Percentiles rank a stretch among this genome's conserved stretches.
These are phyloP conservation scores for Venturia asperata DNA, from an alignment of 2,329 filamentous ascomycete genomes.

Conservation along the genomic window DNA sequence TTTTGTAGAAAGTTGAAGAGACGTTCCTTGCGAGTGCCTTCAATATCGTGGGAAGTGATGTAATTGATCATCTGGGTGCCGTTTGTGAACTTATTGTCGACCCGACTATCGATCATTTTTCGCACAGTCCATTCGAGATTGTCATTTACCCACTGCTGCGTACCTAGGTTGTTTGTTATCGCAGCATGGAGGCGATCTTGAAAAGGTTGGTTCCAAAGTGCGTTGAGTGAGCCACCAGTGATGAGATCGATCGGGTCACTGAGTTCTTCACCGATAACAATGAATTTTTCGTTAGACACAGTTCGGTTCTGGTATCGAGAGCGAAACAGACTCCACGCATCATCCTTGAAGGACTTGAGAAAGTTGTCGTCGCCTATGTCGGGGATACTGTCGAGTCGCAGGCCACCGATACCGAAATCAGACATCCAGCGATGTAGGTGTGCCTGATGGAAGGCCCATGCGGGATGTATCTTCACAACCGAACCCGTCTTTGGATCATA, in stretches of 20 bases:
- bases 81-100: neutral
- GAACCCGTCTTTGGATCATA: neutral
- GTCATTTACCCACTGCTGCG: slow-evolving; percentile 4
- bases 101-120: neutral
- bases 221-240: neutral
- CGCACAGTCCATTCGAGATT: slow-evolving; percentile 1
- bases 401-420: neutral
- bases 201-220: slow-evolving; percentile 8
- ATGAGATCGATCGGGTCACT: neutral
- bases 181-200: slow-evolving; percentile 4
- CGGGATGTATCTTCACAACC: neutral
- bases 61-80: neutral
- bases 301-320: neutral
- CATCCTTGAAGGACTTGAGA: neutral
- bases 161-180: neutral
- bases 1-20: neutral
- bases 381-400: neutral
- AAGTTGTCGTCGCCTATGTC: neutral
- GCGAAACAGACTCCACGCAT: neutral
- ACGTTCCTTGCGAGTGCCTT: slow-evolving; percentile 1
- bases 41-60: slow-evolving; percentile 2
- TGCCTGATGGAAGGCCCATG: neutral
- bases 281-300: neutral
- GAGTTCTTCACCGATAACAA: slow-evolving; percentile 2
- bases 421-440: slow-evolving; percentile 7